Conservation (phyloP, 2,329 filamentous ascomycete species). For the Helicocarpus griseus region DNA sequence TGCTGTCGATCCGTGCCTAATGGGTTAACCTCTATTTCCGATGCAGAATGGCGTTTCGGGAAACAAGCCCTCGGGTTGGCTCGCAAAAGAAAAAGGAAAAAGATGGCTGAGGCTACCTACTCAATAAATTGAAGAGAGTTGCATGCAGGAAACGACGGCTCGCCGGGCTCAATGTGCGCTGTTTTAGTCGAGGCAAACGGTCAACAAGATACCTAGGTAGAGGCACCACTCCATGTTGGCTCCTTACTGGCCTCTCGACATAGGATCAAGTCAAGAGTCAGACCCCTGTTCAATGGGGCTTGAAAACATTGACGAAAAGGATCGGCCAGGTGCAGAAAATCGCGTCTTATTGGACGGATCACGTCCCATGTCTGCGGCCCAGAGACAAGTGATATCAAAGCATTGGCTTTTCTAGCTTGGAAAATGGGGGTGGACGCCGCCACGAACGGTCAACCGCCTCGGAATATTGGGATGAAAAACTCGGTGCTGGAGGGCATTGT, state of each 20-base stretch:
- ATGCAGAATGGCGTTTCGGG: constrained; percentile 2
- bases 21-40: constrained; percentile 3
- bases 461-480: neutral
- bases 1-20: constrained; percentile 6
- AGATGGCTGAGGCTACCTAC: constrained; percentile 2
- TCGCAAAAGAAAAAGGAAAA: neutral
- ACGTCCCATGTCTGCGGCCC: constrained; percentile 18
- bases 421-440: neutral
- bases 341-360: constrained; percentile 20
- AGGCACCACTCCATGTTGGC: constrained; percentile 2
- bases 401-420: constrained; percentile 1
- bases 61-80: constrained; percentile 1
- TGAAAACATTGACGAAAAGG: constrained; percentile 8
- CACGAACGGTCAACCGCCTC: neutral
- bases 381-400: constrained; percentile 13
- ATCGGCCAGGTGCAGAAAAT: constrained; percentile 18
- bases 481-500: neutral
- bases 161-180: neutral
- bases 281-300: constrained; percentile 3
- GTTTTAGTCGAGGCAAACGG: constrained; percentile 1
- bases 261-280: constrained; percentile 7
- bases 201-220: neutral
- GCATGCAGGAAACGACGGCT: constrained; percentile 3
- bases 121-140: neutral
- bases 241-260: neutral